phyloP scores from a whole-genome alignment of 2,329 filamentous ascomycete species.

The Epichloe aotearoae region DNA sequence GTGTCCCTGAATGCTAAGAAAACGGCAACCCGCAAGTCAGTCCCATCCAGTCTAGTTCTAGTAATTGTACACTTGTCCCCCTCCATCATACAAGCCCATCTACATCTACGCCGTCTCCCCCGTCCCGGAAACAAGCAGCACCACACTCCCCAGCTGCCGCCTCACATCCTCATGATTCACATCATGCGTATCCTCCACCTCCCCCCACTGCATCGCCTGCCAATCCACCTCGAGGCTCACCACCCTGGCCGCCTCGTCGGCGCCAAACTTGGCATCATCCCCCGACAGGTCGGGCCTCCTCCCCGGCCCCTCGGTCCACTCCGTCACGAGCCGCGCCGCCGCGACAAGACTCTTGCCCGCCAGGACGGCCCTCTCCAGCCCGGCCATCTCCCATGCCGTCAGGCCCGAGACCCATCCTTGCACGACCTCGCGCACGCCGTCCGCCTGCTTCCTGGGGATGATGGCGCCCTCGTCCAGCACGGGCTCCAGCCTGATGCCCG shows the following conservation, averaged over 20 bases:
- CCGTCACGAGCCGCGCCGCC: slow-evolving; percentile 62
- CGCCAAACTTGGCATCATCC: slow-evolving; percentile 45
- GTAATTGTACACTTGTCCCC: not conserved
- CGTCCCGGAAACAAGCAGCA: slow-evolving; percentile 62
- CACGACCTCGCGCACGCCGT: slow-evolving; percentile 64
- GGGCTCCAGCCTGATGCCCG: slow-evolving; percentile 62
- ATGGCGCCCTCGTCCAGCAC: slow-evolving; percentile 72
- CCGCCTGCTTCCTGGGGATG: slow-evolving; percentile 58
- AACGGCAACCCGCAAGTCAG: too few species aligned
- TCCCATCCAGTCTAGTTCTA: too few species aligned
- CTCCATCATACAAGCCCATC: not conserved
- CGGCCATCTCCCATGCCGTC: slow-evolving; percentile 69
- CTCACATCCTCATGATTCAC: slow-evolving; percentile 83
- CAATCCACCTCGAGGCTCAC: slow-evolving; percentile 76
- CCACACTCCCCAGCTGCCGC: slow-evolving; percentile 76
- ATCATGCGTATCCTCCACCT: slow-evolving; percentile 97
- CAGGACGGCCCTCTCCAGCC: slow-evolving; percentile 68
- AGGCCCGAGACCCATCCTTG: slow-evolving; percentile 63
- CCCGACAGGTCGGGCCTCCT: slow-evolving; percentile 8
- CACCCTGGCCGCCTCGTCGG: slow-evolving; percentile 68
- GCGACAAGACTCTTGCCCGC: slow-evolving; percentile 79
- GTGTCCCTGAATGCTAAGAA: too few species aligned
- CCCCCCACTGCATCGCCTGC: slow-evolving; percentile 80
- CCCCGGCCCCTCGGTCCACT: slow-evolving; percentile 69
- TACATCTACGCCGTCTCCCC: slow-evolving; percentile 9